These are phyloP conservation scores for Pseudomonodictys pantanalensis DNA, from an alignment of 495 filamentous ascomycete species.

Conservation along the genomic window DNA sequence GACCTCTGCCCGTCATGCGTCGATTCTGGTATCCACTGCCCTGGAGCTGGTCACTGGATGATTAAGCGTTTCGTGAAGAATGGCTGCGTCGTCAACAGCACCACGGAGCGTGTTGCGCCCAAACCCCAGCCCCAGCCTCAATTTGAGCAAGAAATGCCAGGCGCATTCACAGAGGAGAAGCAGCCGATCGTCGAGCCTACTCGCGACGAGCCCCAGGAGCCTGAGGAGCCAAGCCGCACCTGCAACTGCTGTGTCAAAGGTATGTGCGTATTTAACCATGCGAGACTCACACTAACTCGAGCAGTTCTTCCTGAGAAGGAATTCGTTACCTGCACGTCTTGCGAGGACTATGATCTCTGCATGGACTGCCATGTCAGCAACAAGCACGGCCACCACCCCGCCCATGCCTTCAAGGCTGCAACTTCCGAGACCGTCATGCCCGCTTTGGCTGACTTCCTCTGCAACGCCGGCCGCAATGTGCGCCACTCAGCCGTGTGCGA, in stretches of 20 bases:
- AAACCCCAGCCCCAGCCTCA: conserved; percentile 45
- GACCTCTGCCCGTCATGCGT: conserved; percentile 86
- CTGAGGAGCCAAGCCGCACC: conserved; percentile 60
- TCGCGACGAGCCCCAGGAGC: conserved; percentile 6
- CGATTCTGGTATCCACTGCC: conserved; percentile 69
- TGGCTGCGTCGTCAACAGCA: conserved; percentile 78
- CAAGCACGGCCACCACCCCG: conserved; percentile 90
- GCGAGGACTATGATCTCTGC: conserved; percentile 92
- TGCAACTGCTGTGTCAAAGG: conserved; percentile 89
- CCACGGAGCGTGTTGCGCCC: conserved; percentile 71
- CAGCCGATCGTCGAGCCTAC: conserved; percentile 36
- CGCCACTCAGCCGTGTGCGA: conserved; percentile 89
- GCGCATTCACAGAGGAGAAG: conserved; percentile 45
- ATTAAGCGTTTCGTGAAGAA: conserved; percentile 82
- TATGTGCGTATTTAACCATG: conserved; percentile 37
- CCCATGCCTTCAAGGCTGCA: conserved; percentile 71
- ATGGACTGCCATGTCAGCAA: conserved; percentile 68
- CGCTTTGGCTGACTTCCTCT: conserved; percentile 56
- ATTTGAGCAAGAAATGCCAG: conserved; percentile 43
- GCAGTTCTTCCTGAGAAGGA: conserved; percentile 68
- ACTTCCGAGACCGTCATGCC: conserved; percentile 57
- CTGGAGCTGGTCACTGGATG: conserved; percentile 78
- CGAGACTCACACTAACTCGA: conserved; percentile 25
- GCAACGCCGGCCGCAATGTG: conserved; percentile 76
- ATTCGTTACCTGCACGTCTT: conserved; percentile 80